Conservation (phyloP, 352 stramenopile species). For the Pythium oligandrum region DNA sequence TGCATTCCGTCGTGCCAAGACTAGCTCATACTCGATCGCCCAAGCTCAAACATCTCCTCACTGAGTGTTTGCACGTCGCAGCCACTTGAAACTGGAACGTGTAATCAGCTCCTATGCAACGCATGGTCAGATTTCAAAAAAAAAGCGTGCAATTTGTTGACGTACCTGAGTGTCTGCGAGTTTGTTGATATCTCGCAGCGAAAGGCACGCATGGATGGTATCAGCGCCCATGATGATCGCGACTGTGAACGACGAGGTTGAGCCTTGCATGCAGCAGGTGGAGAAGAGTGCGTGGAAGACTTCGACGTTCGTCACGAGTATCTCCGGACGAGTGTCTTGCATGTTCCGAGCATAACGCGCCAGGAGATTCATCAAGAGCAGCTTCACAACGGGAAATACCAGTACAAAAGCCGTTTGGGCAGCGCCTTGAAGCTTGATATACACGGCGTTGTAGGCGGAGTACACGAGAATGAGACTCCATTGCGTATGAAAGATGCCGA, state of each 20-base stretch:
- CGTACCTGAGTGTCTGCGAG: background rate
- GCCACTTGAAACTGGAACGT: too few species aligned
- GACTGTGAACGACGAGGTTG: slow-evolving; percentile 11
- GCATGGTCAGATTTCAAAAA: too few species aligned
- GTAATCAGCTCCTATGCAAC: too few species aligned
- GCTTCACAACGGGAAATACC: slow-evolving; percentile 33
- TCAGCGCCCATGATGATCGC: slow-evolving; percentile 7
- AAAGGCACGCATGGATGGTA: slow-evolving; percentile 4
- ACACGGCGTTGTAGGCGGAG: slow-evolving; percentile 33
- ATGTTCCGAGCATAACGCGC: slow-evolving; percentile 11
- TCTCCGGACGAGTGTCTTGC: slow-evolving; percentile 20
- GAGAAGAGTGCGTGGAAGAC: slow-evolving; percentile 25
- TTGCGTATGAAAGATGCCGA: slow-evolving; percentile 30
- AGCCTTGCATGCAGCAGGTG: slow-evolving; percentile 21
- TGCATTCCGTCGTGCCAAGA: too few species aligned
- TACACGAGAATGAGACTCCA: slow-evolving; percentile 36
- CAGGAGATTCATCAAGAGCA: slow-evolving; percentile 31
- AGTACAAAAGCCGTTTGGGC: slow-evolving; percentile 23
- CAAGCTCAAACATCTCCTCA: too few species aligned
- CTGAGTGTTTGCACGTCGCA: too few species aligned
- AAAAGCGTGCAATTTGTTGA: too few species aligned
- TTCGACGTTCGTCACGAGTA: slow-evolving; percentile 24
- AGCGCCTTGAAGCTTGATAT: slow-evolving; percentile 14
- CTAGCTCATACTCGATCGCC: too few species aligned
- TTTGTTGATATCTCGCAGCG: slow-evolving; percentile 7